Base-by-base conservation (phyloP, 345 rosid genomes). In the Gossypium bickii region DNA sequence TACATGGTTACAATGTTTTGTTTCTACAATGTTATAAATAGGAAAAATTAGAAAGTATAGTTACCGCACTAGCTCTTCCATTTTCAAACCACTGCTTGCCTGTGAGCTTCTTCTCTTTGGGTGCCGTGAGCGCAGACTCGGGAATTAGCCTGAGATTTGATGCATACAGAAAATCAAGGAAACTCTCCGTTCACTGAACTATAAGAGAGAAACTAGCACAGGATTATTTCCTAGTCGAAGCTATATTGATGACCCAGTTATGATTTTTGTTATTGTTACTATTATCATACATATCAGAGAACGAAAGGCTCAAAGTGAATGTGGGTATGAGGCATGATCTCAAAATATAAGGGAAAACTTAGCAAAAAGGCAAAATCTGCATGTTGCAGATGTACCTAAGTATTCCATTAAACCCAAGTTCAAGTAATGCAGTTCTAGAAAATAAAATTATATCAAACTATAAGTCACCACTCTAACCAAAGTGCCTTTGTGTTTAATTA, bases 81-180 rank as follows among this genome's bases (percentile, higher is more conserved):
- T 20, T 53, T 53, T 7, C 56, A 51, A 51, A 51, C 56, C 56
- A 51, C 18, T 51, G 56, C 17, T 9, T 15, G 56, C 56, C 56
- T 51, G 18, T 51, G 56, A 93, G 91, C 85, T 83, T 93, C 88
- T 90, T 95, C 85, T 95, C 97, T 82, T 93, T 93, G 6, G 92
- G 70, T 74, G 86, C 78, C 1, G 88, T 63, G 56, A 93, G 94
- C 56, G 85, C 98, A 85, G 96, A 86, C 80, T 93, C 99, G 0
- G 97, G 98, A 96, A 93, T 95, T 80, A 90, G 70, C 87, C 99
- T 89, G 81, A 60, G 81, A 78, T 48, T 71, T 49, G 22, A 15
- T 25, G 45, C n/a, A 74, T 29, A 38, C 12, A 57, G 12, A 47
- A 34, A 34, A 34, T 34, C 38, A 4, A 34, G 38, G 38, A 68